phyloP scores from a whole-genome alignment of 1,139 yeast species.

The Yamadazyma pseudoaaseri region DNA sequence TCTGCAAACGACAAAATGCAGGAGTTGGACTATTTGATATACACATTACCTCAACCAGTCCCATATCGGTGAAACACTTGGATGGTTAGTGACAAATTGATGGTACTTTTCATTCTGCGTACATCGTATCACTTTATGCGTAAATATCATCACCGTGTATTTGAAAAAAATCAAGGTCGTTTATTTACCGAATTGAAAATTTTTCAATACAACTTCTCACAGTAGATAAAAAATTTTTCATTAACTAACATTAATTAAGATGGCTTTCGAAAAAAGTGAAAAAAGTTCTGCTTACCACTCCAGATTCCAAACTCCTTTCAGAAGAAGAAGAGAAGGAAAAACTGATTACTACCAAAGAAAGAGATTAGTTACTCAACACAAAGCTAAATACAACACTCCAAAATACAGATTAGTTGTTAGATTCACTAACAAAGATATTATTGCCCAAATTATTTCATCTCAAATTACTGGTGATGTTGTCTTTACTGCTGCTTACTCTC shows the following conservation, averaged over 20 bases:
- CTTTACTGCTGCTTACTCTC: constrained; percentile 97
- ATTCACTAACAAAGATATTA: constrained; percentile 99
- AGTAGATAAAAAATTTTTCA: constrained; percentile 5
- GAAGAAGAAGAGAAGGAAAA: constrained; percentile 99
- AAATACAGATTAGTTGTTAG: constrained; percentile 99
- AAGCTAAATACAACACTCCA: constrained; percentile 99
- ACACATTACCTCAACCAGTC: too few species aligned
- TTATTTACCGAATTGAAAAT: constrained; percentile 10
- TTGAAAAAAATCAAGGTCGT: constrained; percentile 6
- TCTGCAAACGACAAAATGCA: too few species aligned
- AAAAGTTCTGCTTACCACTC: constrained; percentile 96
- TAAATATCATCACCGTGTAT: not conserved
- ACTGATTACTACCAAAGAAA: constrained; percentile 99
- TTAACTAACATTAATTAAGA: constrained; percentile 6
- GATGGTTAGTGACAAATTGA: too few species aligned
- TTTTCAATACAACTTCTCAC: constrained; percentile 5
- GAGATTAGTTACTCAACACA: constrained; percentile 99
- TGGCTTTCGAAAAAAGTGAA: constrained; percentile 12
- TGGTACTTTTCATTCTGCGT: not conserved
- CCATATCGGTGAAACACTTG: too few species aligned
- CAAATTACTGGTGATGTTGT: constrained; percentile 97
- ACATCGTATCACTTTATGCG: too few species aligned
- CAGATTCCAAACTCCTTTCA: constrained; percentile 99
- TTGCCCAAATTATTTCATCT: constrained; percentile 95
- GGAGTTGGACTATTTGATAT: too few species aligned